Evolutionary conservation across 2,329 filamentous ascomycete genomes (phyloP).

Genomic region (Coleophoma eucalyptorum): DNA sequence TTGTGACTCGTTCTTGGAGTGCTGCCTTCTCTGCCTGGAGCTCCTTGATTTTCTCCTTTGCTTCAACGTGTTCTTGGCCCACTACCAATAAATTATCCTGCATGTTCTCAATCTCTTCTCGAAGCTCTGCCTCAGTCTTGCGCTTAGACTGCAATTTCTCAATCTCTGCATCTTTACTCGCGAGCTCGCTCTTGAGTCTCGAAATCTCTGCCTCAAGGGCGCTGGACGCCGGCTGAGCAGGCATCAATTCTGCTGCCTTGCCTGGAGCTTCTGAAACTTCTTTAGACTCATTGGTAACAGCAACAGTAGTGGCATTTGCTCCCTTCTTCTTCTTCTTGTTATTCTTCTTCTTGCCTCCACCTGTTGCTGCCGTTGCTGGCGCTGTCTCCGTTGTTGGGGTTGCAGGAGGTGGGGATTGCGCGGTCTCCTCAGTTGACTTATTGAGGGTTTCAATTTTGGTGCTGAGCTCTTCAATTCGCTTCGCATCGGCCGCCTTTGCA

Average conservation of each 20-base stretch:
- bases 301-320: constrained; percentile 18
- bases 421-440: constrained; percentile 9
- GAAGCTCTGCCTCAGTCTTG: constrained; percentile 72
- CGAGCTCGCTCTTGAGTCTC: constrained; percentile 22
- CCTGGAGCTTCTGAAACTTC: constrained; percentile 17
- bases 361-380: constrained; percentile 37
- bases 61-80: constrained; percentile 79
- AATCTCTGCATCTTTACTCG: constrained; percentile 57
- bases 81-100: constrained; percentile 75
- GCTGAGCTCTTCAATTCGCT: constrained; percentile 19
- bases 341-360: constrained; percentile 60
- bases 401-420: not conserved
- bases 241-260: constrained; percentile 7
- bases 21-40: constrained; percentile 65
- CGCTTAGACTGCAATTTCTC: constrained; percentile 66
- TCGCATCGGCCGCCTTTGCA: constrained; percentile 11
- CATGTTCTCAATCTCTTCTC: constrained; percentile 82
- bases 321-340: constrained; percentile 89
- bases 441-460: constrained; percentile 14
- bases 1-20: constrained; percentile 59
- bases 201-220: constrained; percentile 23
- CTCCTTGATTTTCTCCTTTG: constrained; percentile 72
- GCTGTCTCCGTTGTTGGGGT: constrained; percentile 3
- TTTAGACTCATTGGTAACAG: constrained; percentile 14
- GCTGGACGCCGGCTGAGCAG: constrained; percentile 6